These are phyloP conservation scores for Trypanosoma theileri DNA, from an alignment of 208 protist species.

Conservation along the genomic window DNA sequence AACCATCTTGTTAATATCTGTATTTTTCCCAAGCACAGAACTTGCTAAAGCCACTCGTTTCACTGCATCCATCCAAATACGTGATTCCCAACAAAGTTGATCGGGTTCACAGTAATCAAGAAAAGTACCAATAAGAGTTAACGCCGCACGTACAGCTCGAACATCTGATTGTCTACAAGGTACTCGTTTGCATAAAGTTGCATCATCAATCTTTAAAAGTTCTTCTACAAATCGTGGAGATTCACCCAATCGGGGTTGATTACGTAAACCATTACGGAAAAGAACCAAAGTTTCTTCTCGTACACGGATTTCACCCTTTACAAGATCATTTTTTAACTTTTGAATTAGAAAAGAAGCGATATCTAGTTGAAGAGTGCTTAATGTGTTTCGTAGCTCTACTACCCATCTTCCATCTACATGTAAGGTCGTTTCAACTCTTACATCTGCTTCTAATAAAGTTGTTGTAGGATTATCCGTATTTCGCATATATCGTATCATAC, in stretches of 20 bases:
- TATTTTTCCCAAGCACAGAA: conserved; percentile 33
- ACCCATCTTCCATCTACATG: conserved; percentile 28
- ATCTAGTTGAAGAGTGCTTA: conserved; percentile 25
- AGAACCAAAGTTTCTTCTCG: conserved; percentile 20
- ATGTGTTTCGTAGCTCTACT: conserved; percentile 18
- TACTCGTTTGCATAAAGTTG: conserved; percentile 36
- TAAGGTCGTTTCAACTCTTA: conserved; percentile 37
- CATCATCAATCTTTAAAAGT: conserved; percentile 21
- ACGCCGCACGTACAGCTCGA: conserved; percentile 52
- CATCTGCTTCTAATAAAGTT: conserved; percentile 34
- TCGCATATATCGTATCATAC: conserved; percentile 15
- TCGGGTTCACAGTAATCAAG: conserved; percentile 14
- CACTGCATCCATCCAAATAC: conserved; percentile 55
- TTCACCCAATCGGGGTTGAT: not conserved
- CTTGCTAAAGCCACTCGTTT: conserved; percentile 59
- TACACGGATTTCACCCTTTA: not conserved
- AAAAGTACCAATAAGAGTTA: conserved; percentile 43
- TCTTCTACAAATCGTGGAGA: conserved; percentile 22
- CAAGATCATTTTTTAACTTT: conserved; percentile 2
- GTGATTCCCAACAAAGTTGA: conserved; percentile 44
- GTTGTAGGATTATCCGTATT: conserved; percentile 8
- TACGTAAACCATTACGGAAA: conserved; percentile 21
- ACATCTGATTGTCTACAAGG: conserved; percentile 54
- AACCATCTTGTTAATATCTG: conserved; percentile 33
- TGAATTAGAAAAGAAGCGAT: conserved; percentile 21